Percentiles rank a stretch among this genome's conserved stretches.
phyloP scores from a whole-genome alignment of 2,329 filamentous ascomycete genomes.

The Acarospora socialis region DNA sequence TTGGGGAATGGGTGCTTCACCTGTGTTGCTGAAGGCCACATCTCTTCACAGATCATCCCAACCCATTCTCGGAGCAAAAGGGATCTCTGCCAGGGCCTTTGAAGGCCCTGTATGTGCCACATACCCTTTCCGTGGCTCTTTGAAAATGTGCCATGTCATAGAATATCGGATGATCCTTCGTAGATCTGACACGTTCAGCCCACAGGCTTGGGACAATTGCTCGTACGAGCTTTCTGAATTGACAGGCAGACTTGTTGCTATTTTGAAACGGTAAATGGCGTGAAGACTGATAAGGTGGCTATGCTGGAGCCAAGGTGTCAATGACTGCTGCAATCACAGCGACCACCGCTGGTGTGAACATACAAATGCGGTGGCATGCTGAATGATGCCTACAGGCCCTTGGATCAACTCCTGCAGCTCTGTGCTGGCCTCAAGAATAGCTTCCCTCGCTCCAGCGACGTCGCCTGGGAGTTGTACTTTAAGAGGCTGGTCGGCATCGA shows the following conservation, averaged over 20 bases:
- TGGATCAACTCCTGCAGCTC: conserved; percentile 14
- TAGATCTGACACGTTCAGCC: conserved; percentile 9
- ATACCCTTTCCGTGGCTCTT: conserved; percentile 11
- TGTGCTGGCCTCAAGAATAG: conserved; percentile 10
- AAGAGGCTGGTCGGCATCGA: conserved; percentile 3
- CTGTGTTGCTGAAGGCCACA: conserved; percentile 7
- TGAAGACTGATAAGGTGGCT: conserved; percentile 13
- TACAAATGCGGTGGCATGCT: too few species aligned
- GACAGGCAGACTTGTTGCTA: conserved; percentile 13
- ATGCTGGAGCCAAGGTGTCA: too few species aligned
- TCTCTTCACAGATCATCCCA: conserved; percentile 10
- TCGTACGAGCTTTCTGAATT: conserved; percentile 13
- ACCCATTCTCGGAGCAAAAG: conserved; percentile 8
- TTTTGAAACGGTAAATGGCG: conserved; percentile 14
- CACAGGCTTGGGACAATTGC: conserved; percentile 12
- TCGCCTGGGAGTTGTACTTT: too few species aligned
- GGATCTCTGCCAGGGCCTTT: conserved; percentile 12
- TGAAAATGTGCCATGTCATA: conserved; percentile 15
- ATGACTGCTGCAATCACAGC: too few species aligned
- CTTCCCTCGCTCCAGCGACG: conserved; percentile 7
- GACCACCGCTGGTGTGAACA: too few species aligned
- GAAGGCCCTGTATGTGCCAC: conserved; percentile 15
- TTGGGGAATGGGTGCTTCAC: too few species aligned
- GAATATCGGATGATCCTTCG: conserved; percentile 14
- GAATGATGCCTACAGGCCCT: conserved; percentile 7